Conservation (phyloP, 371 early-diverging fungal genomes). For the Mucor racemosus region DNA sequence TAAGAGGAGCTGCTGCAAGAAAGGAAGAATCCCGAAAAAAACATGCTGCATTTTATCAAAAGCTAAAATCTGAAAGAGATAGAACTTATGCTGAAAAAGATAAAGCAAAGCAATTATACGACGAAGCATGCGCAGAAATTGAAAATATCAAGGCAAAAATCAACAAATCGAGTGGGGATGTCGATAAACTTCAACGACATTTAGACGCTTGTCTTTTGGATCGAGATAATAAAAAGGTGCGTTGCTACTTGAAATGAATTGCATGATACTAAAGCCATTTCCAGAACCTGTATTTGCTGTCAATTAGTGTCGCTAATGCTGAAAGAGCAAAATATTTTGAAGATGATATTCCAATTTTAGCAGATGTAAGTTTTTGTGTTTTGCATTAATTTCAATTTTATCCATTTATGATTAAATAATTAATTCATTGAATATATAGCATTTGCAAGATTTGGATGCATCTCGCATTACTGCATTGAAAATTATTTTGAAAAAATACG, state of each 20-base stretch:
- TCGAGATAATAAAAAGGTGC: constrained; percentile 81
- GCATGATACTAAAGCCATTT: no score
- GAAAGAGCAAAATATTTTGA: constrained; percentile 64
- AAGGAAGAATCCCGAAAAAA: constrained; percentile 81
- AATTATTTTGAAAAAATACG: constrained; percentile 50
- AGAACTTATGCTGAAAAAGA: constrained; percentile 71
- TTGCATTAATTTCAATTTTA: neutral
- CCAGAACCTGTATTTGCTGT: constrained; percentile 69
- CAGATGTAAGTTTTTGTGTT: constrained; percentile 53
- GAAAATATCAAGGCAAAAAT: constrained; percentile 52
- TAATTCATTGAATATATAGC: constrained; percentile 34
- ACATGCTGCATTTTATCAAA: constrained; percentile 74
- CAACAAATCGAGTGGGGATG: constrained; percentile 41
- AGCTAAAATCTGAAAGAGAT: constrained; percentile 67
- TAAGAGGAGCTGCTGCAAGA: constrained; percentile 59
- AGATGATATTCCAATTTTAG: constrained; percentile 62
- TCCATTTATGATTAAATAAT: neutral
- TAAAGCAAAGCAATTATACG: constrained; percentile 71
- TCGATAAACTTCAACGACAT: constrained; percentile 55
- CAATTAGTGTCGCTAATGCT: constrained; percentile 65
- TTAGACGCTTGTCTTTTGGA: constrained; percentile 73
- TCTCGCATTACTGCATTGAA: constrained; percentile 56
- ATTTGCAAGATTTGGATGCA: constrained; percentile 64
- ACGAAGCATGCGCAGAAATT: constrained; percentile 72
- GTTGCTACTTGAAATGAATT: no score